phyloP scores from a whole-genome alignment of 2,329 filamentous ascomycete genomes.

The Kalmusia sp. region DNA sequence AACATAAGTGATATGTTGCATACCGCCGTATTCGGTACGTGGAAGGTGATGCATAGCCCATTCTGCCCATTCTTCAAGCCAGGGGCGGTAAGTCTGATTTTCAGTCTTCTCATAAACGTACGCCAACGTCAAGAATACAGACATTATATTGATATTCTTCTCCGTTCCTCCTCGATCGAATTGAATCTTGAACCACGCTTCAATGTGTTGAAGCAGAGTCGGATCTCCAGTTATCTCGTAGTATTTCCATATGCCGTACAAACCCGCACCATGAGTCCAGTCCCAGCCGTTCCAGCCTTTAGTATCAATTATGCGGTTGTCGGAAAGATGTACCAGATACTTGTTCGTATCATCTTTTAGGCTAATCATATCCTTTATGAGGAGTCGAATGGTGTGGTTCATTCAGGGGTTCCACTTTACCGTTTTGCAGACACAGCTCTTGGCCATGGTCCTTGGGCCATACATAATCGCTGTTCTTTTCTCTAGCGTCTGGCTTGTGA shows the following conservation, averaged over 20 bases:
- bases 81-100: not conserved
- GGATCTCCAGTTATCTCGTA: constrained; percentile 2
- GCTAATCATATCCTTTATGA: no score
- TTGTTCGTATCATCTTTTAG: no score
- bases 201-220: not conserved
- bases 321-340: no score
- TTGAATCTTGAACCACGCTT: constrained; percentile 4
- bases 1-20: constrained; percentile 1
- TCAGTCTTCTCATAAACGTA: not conserved
- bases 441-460: no score
- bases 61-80: not conserved
- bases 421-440: no score
- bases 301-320: no score
- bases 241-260: constrained; percentile 6
- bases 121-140: not conserved
- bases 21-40: constrained; percentile 4
- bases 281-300: no score
- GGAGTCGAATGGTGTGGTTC: no score
- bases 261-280: constrained; percentile 1
- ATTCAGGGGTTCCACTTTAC: no score
- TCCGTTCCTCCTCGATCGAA: not conserved
- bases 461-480: no score
- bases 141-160: constrained; percentile 4
- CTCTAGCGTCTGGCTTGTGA: no score
- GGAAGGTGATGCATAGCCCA: constrained; percentile 6